These are phyloP conservation scores for Fomitopsis pulvina DNA, from an alignment of 768 basidiomycete genomes.

Conservation along the genomic window DNA sequence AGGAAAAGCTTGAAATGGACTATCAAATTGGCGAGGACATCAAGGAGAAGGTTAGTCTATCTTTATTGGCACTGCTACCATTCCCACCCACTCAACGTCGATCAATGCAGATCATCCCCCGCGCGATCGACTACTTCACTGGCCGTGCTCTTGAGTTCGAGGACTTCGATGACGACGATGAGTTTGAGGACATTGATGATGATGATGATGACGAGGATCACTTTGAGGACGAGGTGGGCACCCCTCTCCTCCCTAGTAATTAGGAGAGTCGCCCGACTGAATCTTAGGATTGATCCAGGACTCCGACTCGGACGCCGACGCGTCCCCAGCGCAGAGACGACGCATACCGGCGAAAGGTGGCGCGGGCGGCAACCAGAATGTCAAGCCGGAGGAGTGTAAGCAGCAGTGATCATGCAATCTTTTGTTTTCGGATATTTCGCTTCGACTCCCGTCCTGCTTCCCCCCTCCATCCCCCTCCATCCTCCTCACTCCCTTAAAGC, in stretches of 20 bases:
- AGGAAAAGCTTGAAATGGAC: conserved; percentile 91
- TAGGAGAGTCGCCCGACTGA: conserved; percentile 7
- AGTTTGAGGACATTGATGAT: conserved; percentile 50
- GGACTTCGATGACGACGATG: conserved; percentile 50
- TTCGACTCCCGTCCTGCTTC: background rate
- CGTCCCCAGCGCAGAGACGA: conserved; percentile 41
- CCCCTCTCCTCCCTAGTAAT: conserved; percentile 4
- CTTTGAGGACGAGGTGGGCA: conserved; percentile 53
- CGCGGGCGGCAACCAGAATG: conserved; percentile 38
- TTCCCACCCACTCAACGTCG: conserved; percentile 5
- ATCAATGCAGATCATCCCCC: conserved; percentile 72
- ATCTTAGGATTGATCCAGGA: conserved; percentile 34
- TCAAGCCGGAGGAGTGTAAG: conserved; percentile 86
- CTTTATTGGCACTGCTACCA: too few relatives aligned
- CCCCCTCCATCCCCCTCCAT: background rate
- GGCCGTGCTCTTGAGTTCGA: conserved; percentile 89
- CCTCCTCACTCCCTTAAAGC: background rate
- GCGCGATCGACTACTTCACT: conserved; percentile 95
- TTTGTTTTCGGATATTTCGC: background rate
- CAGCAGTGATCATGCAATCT: conserved; percentile 53
- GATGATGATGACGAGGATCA: conserved; percentile 50
- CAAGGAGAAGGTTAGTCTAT: conserved; percentile 77
- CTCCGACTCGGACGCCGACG: conserved; percentile 64
- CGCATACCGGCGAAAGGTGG: conserved; percentile 49
- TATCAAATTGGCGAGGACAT: conserved; percentile 98